phyloP scores from a whole-genome alignment of 2,329 filamentous ascomycete genomes.

The Diaporthe humulicola region DNA sequence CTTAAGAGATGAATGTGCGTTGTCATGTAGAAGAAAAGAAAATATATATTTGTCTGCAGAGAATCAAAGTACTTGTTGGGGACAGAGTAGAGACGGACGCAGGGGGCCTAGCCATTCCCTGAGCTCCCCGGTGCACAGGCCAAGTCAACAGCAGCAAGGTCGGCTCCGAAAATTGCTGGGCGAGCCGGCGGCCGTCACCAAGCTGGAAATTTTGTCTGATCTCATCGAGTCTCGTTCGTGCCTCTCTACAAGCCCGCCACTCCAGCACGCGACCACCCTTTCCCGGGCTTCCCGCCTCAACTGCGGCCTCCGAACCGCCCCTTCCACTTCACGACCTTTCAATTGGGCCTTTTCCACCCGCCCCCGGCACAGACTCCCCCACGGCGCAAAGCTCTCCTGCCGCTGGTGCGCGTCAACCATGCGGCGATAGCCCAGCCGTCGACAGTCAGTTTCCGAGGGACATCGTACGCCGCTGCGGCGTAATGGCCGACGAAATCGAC shows the following conservation, averaged over 20 bases:
- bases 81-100: background rate
- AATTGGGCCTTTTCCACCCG: slow-evolving; percentile 10
- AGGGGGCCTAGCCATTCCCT: background rate
- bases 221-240: slow-evolving; percentile 5
- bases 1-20: background rate
- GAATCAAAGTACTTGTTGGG: background rate
- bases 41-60: background rate
- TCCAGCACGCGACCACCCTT: slow-evolving; percentile 34
- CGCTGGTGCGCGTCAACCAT: slow-evolving; percentile 31
- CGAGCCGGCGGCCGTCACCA: slow-evolving; percentile 6
- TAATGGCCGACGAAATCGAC: slow-evolving; percentile 53
- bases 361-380: background rate
- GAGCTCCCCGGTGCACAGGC: slow-evolving; percentile 16
- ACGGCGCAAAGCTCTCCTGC: slow-evolving; percentile 36
- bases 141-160: slow-evolving; percentile 6
- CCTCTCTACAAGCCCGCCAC: slow-evolving; percentile 15
- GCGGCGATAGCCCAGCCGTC: slow-evolving; percentile 29
- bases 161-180: slow-evolving; percentile 43
- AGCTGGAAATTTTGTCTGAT: slow-evolving; percentile 35
- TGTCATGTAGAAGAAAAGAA: background rate
- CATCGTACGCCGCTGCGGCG: slow-evolving; percentile 42
- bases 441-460: slow-evolving; percentile 21
- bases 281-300: slow-evolving; percentile 30
- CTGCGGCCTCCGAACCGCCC: slow-evolving; percentile 26
- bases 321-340: background rate